Base-by-base conservation (phyloP, 345 rosid genomes). In the Murraya paniculata region DNA sequence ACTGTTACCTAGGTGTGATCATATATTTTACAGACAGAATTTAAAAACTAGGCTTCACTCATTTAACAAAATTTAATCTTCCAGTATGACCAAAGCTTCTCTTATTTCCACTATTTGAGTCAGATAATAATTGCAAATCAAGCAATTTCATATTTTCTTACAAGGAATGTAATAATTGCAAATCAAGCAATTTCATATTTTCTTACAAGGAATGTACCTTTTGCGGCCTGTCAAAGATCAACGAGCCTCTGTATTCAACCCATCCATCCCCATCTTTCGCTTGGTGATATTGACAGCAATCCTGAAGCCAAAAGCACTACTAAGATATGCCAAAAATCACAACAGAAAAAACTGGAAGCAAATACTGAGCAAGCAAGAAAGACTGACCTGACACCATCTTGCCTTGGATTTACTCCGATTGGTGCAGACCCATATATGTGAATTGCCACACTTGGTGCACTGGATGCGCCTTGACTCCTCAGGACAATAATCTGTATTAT, bases 221-320 rank as follows among this genome's bases (percentile, higher is more conserved):
- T 69, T 90, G 98, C 64, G 89, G 90, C 85, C 82, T 87, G 80
- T 90, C 92, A 69, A 91, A 97, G 24, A 86, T 90, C 91, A 97
- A 84, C 8, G 99, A 90, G 38, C 98, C 99, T 87, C 88, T 93
- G 85, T 89, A 90, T 79, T 97, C 99, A 48, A 97, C 93, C 99
- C 99, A 97, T 64, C 99, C 99, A 89, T 97, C 99, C 74, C 99
- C 99, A 85, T 97, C 99, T 82, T 97, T 97, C 8, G 99, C 98
- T 85, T 92, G 94, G 89, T 97, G 99, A 83, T 94, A 89, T 79
- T 91, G 97, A 77, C 98, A 84, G 82, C 99, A 97, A 86, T 97
- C 98, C 99, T 97, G 83, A 69, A 78, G 72, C 30, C 57, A 73
- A 77, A 78, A 84, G 5, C 28, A 68, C 31, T 56, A 13, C 16